phyloP scores from a whole-genome alignment of 1,284 basidiomycete genomes.

The Marasmius tenuissimus region DNA sequence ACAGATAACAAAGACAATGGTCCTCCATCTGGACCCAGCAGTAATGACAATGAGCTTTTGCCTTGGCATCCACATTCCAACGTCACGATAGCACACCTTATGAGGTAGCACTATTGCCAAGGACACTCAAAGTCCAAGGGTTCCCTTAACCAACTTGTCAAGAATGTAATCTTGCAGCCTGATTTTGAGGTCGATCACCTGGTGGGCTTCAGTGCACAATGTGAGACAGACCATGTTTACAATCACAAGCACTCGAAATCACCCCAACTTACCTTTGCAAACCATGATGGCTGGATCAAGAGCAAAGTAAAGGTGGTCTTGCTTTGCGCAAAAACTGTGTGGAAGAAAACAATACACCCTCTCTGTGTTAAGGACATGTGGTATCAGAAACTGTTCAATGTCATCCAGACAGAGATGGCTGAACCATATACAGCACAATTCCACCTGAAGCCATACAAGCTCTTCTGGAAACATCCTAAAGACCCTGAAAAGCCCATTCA shows the following conservation, averaged over 20 bases:
- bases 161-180: constrained; percentile 1
- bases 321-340: neutral
- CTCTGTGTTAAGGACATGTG: neutral
- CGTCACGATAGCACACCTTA: neutral
- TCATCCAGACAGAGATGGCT: neutral
- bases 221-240: neutral
- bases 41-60: too few relatives aligned
- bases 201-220: neutral
- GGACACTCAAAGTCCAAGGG: neutral
- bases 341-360: neutral
- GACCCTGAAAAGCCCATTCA: neutral
- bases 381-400: neutral
- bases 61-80: neutral
- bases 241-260: too few relatives aligned
- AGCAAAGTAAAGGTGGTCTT: neutral
- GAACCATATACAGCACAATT: neutral
- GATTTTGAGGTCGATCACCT: constrained; percentile 1
- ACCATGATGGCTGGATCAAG: constrained; percentile 1
- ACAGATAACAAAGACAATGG: too few relatives aligned
- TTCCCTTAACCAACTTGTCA: neutral
- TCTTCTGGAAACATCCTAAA: neutral
- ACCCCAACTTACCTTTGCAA: neutral
- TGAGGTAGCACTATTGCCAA: neutral
- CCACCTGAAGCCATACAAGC: neutral
- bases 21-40: too few relatives aligned